These are phyloP conservation scores for Calonectria henricotiae DNA, from an alignment of 2,329 filamentous ascomycete species.

Conservation along the genomic window DNA sequence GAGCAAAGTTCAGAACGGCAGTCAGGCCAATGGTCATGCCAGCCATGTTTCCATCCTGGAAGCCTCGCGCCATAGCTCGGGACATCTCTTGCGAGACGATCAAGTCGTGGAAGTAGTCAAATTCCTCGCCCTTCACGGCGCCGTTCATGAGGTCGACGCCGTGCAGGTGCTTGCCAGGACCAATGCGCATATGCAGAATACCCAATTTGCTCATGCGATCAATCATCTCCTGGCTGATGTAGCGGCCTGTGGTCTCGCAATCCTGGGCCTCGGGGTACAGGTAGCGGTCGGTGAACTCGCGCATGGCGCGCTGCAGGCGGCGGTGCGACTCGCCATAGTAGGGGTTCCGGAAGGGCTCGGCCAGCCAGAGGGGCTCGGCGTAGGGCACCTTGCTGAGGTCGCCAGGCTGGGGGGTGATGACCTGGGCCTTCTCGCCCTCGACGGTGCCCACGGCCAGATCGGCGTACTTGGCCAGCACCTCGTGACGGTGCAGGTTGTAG, in stretches of 20 bases:
- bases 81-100: slow-evolving; percentile 82
- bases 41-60: slow-evolving; percentile 89
- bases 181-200: slow-evolving; percentile 86
- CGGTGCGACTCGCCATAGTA: slow-evolving; percentile 86
- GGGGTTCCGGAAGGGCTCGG: slow-evolving; percentile 82
- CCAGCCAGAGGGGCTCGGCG: slow-evolving; percentile 88
- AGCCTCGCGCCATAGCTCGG: slow-evolving; percentile 82
- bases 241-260: slow-evolving; percentile 81
- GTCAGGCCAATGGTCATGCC: slow-evolving; percentile 89
- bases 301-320: slow-evolving; percentile 77
- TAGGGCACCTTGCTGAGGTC: slow-evolving; percentile 86
- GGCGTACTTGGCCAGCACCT: slow-evolving; percentile 87
- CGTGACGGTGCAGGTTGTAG: slow-evolving; percentile 93
- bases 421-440: slow-evolving; percentile 81
- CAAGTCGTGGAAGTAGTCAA: slow-evolving; percentile 90
- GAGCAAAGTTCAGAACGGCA: slow-evolving; percentile 85
- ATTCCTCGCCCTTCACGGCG: slow-evolving; percentile 82
- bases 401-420: slow-evolving; percentile 79
- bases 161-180: slow-evolving; percentile 86
- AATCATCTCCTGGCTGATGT: slow-evolving; percentile 81
- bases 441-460: slow-evolving; percentile 83
- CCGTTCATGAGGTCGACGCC: slow-evolving; percentile 79
- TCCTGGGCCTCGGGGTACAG: slow-evolving; percentile 82
- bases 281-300: slow-evolving; percentile 81
- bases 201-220: slow-evolving; percentile 83